phyloP scores from a whole-genome alignment of 306 rosid genomes.

The Crotalaria pallida region DNA sequence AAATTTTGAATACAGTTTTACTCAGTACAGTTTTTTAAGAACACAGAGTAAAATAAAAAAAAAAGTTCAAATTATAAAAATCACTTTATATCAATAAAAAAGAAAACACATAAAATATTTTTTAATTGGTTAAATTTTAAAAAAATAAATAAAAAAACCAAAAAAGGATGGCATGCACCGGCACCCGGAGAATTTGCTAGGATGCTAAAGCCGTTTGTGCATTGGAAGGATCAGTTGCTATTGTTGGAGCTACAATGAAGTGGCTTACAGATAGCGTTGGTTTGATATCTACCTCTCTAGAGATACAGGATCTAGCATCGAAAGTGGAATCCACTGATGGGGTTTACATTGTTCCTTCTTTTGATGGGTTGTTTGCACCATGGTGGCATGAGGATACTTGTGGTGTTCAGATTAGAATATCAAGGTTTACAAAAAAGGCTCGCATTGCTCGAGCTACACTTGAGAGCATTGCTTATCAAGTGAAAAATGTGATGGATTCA shows the following conservation, averaged over 20 bases:
- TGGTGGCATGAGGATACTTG: conserved; percentile 99
- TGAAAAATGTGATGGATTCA: conserved; percentile 76
- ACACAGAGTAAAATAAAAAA: too few relatives aligned
- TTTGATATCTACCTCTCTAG: conserved; percentile 55
- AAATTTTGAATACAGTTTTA: too few relatives aligned
- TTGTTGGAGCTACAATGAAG: conserved; percentile 96
- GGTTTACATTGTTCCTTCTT: conserved; percentile 89
- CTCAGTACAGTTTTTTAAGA: too few relatives aligned
- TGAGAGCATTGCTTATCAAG: conserved; percentile 90
- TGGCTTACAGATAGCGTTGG: conserved; percentile 93
- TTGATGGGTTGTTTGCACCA: conserved; percentile 87
- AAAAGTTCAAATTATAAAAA: too few relatives aligned
- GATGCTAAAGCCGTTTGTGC: conserved; percentile 64
- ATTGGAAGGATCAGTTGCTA: conserved; percentile 90
- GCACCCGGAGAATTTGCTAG: too few relatives aligned
- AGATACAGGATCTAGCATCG: conserved; percentile 62
- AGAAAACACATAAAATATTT: too few relatives aligned
- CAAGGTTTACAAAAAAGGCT: conserved; percentile 72
- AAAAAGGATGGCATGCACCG: too few relatives aligned
- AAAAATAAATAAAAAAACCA: too few relatives aligned
- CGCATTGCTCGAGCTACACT: conserved; percentile 89
- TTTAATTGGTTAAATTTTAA: too few relatives aligned
- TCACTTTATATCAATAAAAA: too few relatives aligned
- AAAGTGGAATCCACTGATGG: conserved; percentile 64
- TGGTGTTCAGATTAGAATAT: conserved; percentile 74